Base-by-base conservation (phyloP, 768 basidiomycete species). In the Amanita subjunquillea region DNA sequence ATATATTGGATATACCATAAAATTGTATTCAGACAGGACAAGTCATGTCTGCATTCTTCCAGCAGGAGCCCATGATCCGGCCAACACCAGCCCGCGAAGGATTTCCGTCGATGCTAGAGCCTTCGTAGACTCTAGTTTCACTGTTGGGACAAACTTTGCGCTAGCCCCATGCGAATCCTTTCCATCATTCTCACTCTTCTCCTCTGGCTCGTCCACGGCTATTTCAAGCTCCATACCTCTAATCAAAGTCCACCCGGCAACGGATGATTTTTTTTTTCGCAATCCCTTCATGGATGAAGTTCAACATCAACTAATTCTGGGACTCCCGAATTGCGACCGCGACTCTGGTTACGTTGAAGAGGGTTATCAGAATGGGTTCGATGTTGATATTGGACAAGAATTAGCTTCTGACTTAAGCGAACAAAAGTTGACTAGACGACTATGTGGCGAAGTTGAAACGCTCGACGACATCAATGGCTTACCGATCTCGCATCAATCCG, bases 1-100 rank as follows among this genome's bases (percentile, higher is more conserved):
- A 38, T 45, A 20, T 44, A 6, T n/a, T 25, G 49, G 20, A 45
- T 38, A 17, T 23, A 22, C 32, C 10, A 8, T 17, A 29, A 17
- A 42, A 30, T 1, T n/a, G 9, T 22, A 3, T 12, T 13, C 41
- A 65, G 62, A 55, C 50, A 47, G 65, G 63, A 9, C 66, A 65
- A 47, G 62, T 55, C 6, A 63, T 64, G 56, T 55, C 55, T n/a
- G 55, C 59, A 1, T 62, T 58, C 34, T 56, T 67, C 17, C 44
- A 51, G 4, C 55, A 56, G 43, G 37, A 43, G 20, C 57, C 59
- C 20, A 27, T 37, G 4, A 20, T 57, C 37, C 43, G 54, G 34
- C 61, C 60, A 10, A 42, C 36, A 7, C 61, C 60, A 6, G 59
- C 58, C 6, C 48, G 22, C 7, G 44, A 56, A 36, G 62, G 63